Evolutionary conservation across 2,329 filamentous ascomycete genomes (phyloP).

Genomic region (Didymella lethalis): DNA sequence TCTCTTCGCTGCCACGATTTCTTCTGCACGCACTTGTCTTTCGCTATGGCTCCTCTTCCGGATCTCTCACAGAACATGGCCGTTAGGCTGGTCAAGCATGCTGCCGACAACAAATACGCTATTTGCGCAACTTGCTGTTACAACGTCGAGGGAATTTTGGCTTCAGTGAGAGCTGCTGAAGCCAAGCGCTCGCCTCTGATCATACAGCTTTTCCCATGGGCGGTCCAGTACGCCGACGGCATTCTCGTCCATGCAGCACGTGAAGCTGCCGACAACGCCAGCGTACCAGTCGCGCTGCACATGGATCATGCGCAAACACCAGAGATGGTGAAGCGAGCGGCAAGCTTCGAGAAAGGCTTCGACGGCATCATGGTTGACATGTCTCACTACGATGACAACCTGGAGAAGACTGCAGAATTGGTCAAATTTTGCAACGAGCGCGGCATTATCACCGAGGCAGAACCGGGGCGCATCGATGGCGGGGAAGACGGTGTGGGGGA

Average conservation of each 20-base stretch:
- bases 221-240: constrained; percentile 68
- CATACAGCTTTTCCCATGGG: constrained; percentile 79
- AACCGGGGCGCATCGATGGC: constrained; percentile 74
- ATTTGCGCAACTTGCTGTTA: constrained; percentile 70
- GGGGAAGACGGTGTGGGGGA: constrained; percentile 79
- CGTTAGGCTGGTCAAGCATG: constrained; percentile 63
- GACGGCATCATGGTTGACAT: constrained; percentile 67
- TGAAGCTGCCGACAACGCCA: constrained; percentile 50
- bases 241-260: constrained; percentile 57
- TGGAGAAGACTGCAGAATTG: constrained; percentile 69
- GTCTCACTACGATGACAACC: constrained; percentile 75
- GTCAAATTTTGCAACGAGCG: constrained; percentile 69
- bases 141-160: constrained; percentile 75
- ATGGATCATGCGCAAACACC: constrained; percentile 72
- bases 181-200: constrained; percentile 71
- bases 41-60: constrained; percentile 57
- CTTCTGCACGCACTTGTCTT: constrained; percentile 39
- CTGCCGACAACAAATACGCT: constrained; percentile 64
- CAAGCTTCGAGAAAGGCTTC: constrained; percentile 53
- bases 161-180: constrained; percentile 73
- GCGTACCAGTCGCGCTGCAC: constrained; percentile 68
- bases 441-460: constrained; percentile 74
- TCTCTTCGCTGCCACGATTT: constrained; percentile 1
- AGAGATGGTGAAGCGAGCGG: constrained; percentile 67
- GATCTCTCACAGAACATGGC: constrained; percentile 56